Evolutionary conservation across 2,329 filamentous ascomycete genomes (phyloP).

Genomic region (Diaporthe sp.): DNA sequence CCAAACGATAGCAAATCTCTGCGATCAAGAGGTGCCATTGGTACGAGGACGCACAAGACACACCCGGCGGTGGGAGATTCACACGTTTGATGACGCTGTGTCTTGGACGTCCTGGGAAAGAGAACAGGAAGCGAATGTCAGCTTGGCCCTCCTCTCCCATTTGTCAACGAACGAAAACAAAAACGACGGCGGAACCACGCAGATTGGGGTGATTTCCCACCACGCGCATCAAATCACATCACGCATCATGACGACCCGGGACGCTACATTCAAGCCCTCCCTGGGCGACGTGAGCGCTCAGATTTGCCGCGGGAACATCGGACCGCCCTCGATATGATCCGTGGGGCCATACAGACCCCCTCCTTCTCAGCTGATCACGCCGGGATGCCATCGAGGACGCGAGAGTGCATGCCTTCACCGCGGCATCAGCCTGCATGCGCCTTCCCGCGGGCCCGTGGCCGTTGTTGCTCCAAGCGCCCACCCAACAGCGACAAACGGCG

Average conservation of each 20-base stretch:
- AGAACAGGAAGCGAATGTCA: background rate
- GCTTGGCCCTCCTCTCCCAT: conserved; percentile 18
- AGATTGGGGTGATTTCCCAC: conserved; percentile 24
- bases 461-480: background rate
- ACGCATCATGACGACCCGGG: conserved; percentile 6
- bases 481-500: background rate
- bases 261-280: conserved; percentile 12
- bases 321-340: conserved; percentile 27
- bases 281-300: conserved; percentile 18
- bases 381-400: conserved; percentile 18
- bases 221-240: conserved; percentile 1
- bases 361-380: conserved; percentile 4
- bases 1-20: background rate
- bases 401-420: background rate
- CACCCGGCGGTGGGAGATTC: background rate
- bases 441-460: background rate
- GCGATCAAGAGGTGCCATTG: conserved; percentile 33
- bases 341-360: background rate
- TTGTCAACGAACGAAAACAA: conserved; percentile 28
- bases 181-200: conserved; percentile 22
- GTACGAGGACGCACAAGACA: conserved; percentile 28
- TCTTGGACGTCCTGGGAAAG: background rate
- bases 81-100: conserved; percentile 16
- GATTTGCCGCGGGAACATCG: conserved; percentile 25
- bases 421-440: conserved; percentile 12